Evolutionary conservation across 1,284 basidiomycete genomes (phyloP).

Genomic region (Ustilago crameri): DNA sequence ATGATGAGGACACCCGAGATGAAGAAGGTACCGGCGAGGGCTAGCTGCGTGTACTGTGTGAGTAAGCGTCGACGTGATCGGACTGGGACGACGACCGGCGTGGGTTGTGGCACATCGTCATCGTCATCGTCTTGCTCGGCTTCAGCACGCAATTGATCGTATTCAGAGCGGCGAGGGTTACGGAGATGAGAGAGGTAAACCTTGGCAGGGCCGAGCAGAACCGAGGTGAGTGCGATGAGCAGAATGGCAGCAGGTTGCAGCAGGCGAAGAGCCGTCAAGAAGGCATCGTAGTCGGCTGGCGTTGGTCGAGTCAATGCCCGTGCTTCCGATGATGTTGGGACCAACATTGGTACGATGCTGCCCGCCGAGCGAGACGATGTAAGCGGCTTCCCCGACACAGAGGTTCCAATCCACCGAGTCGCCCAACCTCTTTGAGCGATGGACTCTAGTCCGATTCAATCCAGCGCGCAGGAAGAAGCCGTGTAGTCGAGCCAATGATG

Average conservation of each 20-base stretch:
- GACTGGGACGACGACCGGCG: constrained; percentile 57
- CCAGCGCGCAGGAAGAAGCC: no score
- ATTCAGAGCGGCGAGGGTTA: constrained; percentile 30
- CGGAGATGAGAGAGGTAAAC: constrained; percentile 17
- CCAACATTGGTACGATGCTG: neutral
- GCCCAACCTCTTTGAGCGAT: no score
- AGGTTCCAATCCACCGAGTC: no score
- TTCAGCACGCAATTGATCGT: constrained; percentile 31
- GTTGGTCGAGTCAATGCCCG: constrained; percentile 21
- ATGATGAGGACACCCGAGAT: constrained; percentile 59
- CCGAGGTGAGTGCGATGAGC: constrained; percentile 37
- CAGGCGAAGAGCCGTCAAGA: constrained; percentile 43
- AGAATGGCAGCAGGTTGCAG: constrained; percentile 45
- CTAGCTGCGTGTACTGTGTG: constrained; percentile 43
- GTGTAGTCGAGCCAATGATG: no score
- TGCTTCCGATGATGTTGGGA: neutral
- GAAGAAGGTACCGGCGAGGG: constrained; percentile 54
- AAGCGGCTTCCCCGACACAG: no score
- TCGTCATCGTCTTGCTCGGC: constrained; percentile 18
- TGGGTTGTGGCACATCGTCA: constrained; percentile 48
- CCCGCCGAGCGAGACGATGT: neutral
- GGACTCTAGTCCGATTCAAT: no score
- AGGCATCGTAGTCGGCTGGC: constrained; percentile 24
- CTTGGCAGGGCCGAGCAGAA: constrained; percentile 35
- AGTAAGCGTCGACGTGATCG: constrained; percentile 52